These are phyloP conservation scores for Leucocoprinus sp. DNA, from an alignment of 768 basidiomycete species.

Conservation along the genomic window DNA sequence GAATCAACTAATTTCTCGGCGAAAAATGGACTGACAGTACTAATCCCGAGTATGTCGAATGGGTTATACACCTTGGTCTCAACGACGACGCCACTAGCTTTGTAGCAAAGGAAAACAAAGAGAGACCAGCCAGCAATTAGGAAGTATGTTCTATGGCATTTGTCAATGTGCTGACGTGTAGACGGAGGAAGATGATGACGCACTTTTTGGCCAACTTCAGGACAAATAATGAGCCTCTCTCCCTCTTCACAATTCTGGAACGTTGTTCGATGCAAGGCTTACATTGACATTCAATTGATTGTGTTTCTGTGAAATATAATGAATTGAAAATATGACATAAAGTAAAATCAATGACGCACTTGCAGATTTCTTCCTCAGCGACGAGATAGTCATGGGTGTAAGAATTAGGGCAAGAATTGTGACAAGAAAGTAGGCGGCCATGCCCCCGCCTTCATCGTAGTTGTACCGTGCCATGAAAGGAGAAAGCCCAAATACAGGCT, in stretches of 20 bases:
- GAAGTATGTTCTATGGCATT: conserved; percentile 41
- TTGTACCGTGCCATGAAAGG: conserved; percentile 65
- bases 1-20: neutral
- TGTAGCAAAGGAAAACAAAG: conserved; percentile 62
- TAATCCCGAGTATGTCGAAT: conserved; percentile 85
- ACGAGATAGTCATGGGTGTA: conserved; percentile 62
- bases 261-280: conserved; percentile 51
- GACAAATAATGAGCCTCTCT: conserved; percentile 38
- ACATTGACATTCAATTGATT: conserved; percentile 52
- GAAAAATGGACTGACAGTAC: conserved; percentile 37
- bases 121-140: conserved; percentile 67
- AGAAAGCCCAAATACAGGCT: conserved; percentile 5
- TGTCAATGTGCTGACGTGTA: conserved; percentile 2
- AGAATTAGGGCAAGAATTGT: conserved; percentile 83
- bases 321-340: neutral
- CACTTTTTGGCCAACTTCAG: conserved; percentile 47
- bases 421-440: conserved; percentile 87
- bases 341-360: conserved; percentile 29
- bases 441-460: conserved; percentile 80
- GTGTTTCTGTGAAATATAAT: conserved; percentile 17
- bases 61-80: conserved; percentile 83
- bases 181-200: conserved; percentile 14
- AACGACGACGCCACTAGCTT: conserved; percentile 45
- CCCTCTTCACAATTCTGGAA: conserved; percentile 31
- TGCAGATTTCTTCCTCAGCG: conserved; percentile 28